These are phyloP conservation scores for Porphyrellus sp. DNA, from an alignment of 1,284 basidiomycete genomes.

Conservation along the genomic window DNA sequence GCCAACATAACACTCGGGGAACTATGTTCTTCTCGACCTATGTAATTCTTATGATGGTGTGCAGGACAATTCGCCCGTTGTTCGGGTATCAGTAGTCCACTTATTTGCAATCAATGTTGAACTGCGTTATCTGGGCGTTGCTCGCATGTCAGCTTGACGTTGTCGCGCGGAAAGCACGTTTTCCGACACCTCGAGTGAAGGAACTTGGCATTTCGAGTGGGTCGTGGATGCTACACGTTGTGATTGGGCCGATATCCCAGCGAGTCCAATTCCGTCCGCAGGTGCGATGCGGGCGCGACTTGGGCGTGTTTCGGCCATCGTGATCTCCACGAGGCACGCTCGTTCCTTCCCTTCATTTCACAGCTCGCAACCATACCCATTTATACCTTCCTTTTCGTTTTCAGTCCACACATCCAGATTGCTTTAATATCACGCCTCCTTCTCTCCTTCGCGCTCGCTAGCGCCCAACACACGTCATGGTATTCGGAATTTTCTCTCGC, in stretches of 20 bases:
- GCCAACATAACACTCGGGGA: no score
- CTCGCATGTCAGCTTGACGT: no score
- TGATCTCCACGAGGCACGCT: constrained; percentile 24
- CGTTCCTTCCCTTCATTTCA: constrained; percentile 10
- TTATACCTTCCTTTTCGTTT: constrained; percentile 1
- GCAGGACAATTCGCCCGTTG: no score
- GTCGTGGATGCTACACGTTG: constrained; percentile 6
- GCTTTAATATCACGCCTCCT: constrained; percentile 13
- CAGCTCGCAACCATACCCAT: constrained; percentile 6
- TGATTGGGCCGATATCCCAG: not conserved
- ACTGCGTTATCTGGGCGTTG: no score
- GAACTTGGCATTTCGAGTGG: no score
- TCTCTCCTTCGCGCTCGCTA: not conserved
- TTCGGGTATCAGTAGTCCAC: no score
- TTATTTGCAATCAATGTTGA: no score
- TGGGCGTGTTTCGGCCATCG: constrained; percentile 22
- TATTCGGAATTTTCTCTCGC: constrained; percentile 51
- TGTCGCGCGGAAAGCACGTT: no score
- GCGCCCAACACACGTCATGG: constrained; percentile 34
- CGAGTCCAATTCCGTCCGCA: constrained; percentile 1
- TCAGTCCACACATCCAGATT: not conserved
- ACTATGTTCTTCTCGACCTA: no score
- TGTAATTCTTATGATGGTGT: no score
- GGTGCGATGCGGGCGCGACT: constrained; percentile 10
- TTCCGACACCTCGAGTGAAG: no score